Evolutionary conservation across 441 rosid genomes (phyloP), one percentile per base, ranked within the genome.

Genomic region (Croton setiger): DNA sequence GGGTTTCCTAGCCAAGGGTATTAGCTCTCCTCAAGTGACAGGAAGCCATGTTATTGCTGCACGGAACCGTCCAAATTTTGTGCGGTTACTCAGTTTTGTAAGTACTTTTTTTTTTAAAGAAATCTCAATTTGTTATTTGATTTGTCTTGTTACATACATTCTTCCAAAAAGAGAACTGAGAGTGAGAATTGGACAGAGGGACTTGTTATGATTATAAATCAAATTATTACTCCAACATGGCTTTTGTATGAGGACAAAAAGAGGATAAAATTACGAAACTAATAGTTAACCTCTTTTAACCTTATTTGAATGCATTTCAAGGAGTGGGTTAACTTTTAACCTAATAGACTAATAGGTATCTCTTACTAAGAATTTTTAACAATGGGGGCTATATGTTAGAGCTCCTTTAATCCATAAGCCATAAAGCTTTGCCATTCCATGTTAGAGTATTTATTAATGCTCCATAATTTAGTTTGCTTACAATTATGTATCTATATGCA

Each of bases 81-180:
- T 48, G 20, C 91, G 96, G 33, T 63, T 96, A 78, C 92, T 93
- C 68, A 80, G 65, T 70, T 96, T 89, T 74, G 99, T 96, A 88
- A 91, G 99, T 89, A 56, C 67, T 75, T 31, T 60, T 33, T 21
- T 45, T 78, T 69, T 60, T 67, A 55, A 27, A 61, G 41, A 70
- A 33, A 47, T 31, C 64, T 76, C 20, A 10, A 5, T 33, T 43
- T 57, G 8, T 56, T 47, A 13, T 23, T 39, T 51, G 17, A 49
- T 62, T 51, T 2, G n/a, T 39, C 35, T 72, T 20, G 27, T 21
- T 49, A 21, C 21, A 5, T 59, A 31, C 55, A 33, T 55, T 56
- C 27, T 57, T 48, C 23, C 23, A 59, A 57, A 15, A 47, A 20
- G 11, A 27, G 66, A 41, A 3, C 33, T 39, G 36, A 60, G 71